Evolutionary conservation across 148 eudicot species (phyloP).

Genomic region (Simmondsia chinensis): DNA sequence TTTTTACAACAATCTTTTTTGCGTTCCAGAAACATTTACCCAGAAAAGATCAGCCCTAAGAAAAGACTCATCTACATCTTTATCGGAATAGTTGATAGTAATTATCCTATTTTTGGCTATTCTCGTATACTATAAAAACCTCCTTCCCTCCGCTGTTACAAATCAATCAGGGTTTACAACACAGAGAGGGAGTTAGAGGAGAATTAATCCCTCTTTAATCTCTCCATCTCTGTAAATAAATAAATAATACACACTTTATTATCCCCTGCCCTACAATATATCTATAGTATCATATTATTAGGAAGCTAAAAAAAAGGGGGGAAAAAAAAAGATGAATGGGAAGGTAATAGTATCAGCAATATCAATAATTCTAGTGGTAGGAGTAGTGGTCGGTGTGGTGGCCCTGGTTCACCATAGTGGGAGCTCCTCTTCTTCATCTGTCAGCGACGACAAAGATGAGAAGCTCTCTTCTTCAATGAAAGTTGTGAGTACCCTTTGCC

Average conservation of each 20-base stretch:
- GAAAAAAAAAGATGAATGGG: slow-evolving; percentile 15
- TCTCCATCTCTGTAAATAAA: neutral
- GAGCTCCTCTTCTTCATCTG: slow-evolving; percentile 3
- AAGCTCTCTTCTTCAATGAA: slow-evolving; percentile 23
- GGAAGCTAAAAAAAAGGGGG: neutral
- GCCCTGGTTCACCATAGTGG: slow-evolving; percentile 14
- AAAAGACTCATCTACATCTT: too few species aligned
- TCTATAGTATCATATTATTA: too few species aligned
- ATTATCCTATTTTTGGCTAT: too few species aligned
- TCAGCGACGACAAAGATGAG: neutral
- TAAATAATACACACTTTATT: neutral
- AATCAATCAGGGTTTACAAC: too few species aligned
- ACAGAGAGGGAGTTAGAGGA: too few species aligned
- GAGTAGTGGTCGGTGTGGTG: slow-evolving; percentile 37
- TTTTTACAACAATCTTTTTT: too few species aligned
- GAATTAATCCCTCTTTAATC: neutral
- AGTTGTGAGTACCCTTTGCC: slow-evolving; percentile 34
- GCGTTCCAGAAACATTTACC: too few species aligned
- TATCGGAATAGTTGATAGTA: too few species aligned
- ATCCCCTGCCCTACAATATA: neutral
- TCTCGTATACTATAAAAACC: too few species aligned
- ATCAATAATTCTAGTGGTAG: slow-evolving; percentile 43
- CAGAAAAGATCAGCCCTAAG: too few species aligned
- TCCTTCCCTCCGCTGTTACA: too few species aligned
- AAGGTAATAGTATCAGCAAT: slow-evolving; percentile 26